Conservation (phyloP, 495 filamentous ascomycete species). For the Xylona heveae region DNA sequence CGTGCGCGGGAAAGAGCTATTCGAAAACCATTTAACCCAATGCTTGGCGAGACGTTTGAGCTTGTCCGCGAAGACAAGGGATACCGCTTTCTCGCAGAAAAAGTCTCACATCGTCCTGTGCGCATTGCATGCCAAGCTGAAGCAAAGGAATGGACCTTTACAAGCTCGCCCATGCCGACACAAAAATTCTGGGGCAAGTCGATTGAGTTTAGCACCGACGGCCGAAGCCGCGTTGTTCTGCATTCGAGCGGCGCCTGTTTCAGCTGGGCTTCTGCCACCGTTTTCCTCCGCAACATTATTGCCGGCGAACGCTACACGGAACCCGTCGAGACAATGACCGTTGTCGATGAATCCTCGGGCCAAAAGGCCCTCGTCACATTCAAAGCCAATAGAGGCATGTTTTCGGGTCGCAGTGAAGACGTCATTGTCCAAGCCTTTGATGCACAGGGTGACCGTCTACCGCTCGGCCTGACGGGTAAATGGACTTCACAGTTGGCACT, state of each 20-base stretch:
- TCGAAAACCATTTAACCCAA: conserved; percentile 94
- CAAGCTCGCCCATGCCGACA: conserved; percentile 66
- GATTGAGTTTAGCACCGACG: conserved; percentile 79
- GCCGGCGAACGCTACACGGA: conserved; percentile 97
- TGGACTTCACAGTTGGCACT: conserved; percentile 59
- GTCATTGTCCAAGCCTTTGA: conserved; percentile 53
- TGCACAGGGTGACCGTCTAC: conserved; percentile 32
- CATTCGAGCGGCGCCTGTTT: conserved; percentile 55
- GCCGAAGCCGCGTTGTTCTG: conserved; percentile 52
- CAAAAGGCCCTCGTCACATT: conserved; percentile 66
- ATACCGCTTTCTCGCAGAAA: conserved; percentile 80
- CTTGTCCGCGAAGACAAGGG: conserved; percentile 74
- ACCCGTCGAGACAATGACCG: conserved; percentile 69
- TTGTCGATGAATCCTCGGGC: conserved; percentile 62
- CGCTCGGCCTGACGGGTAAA: conserved; percentile 49
- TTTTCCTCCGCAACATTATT: conserved; percentile 87
- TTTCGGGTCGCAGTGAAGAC: conserved; percentile 83
- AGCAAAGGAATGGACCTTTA: conserved; percentile 56
- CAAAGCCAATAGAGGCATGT: conserved; percentile 87
- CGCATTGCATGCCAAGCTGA: conserved; percentile 88
- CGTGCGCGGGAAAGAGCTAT: conserved; percentile 78
- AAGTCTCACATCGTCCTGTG: conserved; percentile 81
- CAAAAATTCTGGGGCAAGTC: conserved; percentile 99
- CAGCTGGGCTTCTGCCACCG: conserved; percentile 66
- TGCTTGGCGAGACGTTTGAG: conserved; percentile 91